phyloP scores from a whole-genome alignment of 176 grass and related monocot genomes.

The Alloteropsis semialata region DNA sequence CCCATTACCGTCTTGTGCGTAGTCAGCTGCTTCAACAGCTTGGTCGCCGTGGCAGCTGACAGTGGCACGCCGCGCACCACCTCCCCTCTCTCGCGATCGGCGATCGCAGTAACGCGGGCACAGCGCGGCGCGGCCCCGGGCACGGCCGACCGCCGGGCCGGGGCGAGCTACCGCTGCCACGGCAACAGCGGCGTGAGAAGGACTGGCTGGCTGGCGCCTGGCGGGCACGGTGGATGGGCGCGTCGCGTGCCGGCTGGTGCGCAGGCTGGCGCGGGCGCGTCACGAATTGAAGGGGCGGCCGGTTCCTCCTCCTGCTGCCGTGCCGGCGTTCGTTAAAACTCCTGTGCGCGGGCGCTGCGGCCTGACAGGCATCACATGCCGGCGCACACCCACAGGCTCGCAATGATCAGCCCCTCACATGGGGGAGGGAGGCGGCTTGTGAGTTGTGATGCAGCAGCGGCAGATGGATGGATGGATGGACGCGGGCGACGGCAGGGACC shows the following conservation, averaged over 20 bases:
- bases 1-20: too few species aligned
- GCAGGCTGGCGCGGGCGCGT: not conserved
- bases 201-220: not conserved
- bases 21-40: too few species aligned
- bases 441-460: constrained; percentile 19
- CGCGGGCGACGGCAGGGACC: constrained; percentile 6
- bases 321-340: not conserved
- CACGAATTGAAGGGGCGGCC: not conserved
- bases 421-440: too few species aligned
- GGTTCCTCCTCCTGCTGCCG: too few species aligned
- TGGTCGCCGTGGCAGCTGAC: too few species aligned
- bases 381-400: constrained; percentile 17
- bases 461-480: not conserved
- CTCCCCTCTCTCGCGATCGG: too few species aligned
- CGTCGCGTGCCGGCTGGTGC: constrained; percentile 5
- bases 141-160: not conserved
- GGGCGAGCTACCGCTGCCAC: not conserved
- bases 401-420: constrained; percentile 56
- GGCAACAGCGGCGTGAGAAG: not conserved
- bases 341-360: not conserved
- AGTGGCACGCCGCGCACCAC: too few species aligned
- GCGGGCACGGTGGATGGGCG: not conserved
- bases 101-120: not conserved
- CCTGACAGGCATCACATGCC: constrained; percentile 61
- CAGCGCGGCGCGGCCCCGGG: not conserved